Percentiles rank a stretch among this genome's conserved stretches.
These are phyloP conservation scores for Neonectria hederae DNA, from an alignment of 2,329 filamentous ascomycete species.

Conservation along the genomic window DNA sequence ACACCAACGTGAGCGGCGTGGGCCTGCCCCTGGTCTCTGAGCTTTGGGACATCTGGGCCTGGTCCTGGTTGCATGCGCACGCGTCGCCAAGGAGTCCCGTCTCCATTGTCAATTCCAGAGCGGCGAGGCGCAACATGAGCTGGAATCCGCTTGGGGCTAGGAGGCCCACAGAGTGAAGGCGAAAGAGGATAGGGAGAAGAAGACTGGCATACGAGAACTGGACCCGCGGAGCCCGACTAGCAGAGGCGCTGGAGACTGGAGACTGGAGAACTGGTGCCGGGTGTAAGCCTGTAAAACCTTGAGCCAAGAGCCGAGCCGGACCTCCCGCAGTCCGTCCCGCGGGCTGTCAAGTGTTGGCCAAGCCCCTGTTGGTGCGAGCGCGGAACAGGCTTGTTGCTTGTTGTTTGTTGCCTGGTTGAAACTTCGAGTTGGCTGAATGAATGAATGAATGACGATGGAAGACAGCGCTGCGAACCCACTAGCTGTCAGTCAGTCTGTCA, in stretches of 20 bases:
- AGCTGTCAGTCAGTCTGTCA: background rate
- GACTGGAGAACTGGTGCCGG: slow-evolving; percentile 9
- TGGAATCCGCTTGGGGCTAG: slow-evolving; percentile 21
- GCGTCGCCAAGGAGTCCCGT: slow-evolving; percentile 23
- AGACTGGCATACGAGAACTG: background rate
- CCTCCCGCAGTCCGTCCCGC: slow-evolving; percentile 8
- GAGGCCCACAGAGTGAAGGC: slow-evolving; percentile 27
- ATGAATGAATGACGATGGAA: background rate
- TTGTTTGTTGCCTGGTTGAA: background rate
- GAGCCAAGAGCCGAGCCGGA: slow-evolving; percentile 16
- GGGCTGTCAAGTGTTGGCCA: background rate
- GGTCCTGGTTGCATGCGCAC: slow-evolving; percentile 19
- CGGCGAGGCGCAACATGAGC: slow-evolving; percentile 13
- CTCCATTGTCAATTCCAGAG: slow-evolving; percentile 24
- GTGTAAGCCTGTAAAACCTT: slow-evolving; percentile 34
- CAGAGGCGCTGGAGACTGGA: background rate
- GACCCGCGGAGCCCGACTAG: background rate
- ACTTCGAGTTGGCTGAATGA: background rate
- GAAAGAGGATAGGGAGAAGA: slow-evolving; percentile 16
- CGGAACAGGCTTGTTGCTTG: background rate
- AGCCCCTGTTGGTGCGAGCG: background rate
- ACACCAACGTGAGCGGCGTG: background rate
- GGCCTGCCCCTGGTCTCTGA: background rate
- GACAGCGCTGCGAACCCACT: background rate
- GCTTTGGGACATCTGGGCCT: no score